These are phyloP conservation scores for Mycena indigotica DNA, from an alignment of 768 basidiomycete genomes.

Conservation along the genomic window DNA sequence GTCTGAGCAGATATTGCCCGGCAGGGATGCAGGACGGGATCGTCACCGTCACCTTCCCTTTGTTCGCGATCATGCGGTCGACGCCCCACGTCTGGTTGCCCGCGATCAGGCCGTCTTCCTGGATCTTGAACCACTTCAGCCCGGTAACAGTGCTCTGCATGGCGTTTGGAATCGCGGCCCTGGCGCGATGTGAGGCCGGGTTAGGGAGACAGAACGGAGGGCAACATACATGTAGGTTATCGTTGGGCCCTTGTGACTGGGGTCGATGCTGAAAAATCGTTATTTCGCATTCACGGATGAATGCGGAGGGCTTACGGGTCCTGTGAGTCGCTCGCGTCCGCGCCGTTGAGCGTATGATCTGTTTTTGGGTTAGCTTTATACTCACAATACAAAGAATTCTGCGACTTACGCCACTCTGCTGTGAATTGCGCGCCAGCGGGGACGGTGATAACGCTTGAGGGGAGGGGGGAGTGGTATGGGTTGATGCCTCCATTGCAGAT, in stretches of 20 bases:
- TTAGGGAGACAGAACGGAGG: background rate
- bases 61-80: slow-evolving; percentile 41
- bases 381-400: slow-evolving; percentile 22
- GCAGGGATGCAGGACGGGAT: slow-evolving; percentile 23
- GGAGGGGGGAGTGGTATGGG: slow-evolving; percentile 52
- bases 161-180: slow-evolving; percentile 44
- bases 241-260: slow-evolving; percentile 55
- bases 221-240: slow-evolving; percentile 50
- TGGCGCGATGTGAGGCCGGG: slow-evolving; percentile 24
- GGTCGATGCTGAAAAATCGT: slow-evolving; percentile 37
- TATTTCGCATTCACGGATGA: slow-evolving; percentile 17
- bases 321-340: slow-evolving; percentile 39
- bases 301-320: slow-evolving; percentile 38
- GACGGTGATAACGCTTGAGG: slow-evolving; percentile 46
- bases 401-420: slow-evolving; percentile 47
- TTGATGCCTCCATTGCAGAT: slow-evolving; percentile 67
- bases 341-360: slow-evolving; percentile 47
- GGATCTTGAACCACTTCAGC: slow-evolving; percentile 49
- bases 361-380: background rate
- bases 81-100: slow-evolving; percentile 39
- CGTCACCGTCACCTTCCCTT: slow-evolving; percentile 43
- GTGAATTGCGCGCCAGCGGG: slow-evolving; percentile 56
- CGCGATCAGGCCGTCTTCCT: slow-evolving; percentile 36
- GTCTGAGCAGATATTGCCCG: slow-evolving; percentile 40
- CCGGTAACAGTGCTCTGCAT: slow-evolving; percentile 40